Conservation (phyloP, 805 yeast genomes). For the Wickerhamiella cacticola region DNA sequence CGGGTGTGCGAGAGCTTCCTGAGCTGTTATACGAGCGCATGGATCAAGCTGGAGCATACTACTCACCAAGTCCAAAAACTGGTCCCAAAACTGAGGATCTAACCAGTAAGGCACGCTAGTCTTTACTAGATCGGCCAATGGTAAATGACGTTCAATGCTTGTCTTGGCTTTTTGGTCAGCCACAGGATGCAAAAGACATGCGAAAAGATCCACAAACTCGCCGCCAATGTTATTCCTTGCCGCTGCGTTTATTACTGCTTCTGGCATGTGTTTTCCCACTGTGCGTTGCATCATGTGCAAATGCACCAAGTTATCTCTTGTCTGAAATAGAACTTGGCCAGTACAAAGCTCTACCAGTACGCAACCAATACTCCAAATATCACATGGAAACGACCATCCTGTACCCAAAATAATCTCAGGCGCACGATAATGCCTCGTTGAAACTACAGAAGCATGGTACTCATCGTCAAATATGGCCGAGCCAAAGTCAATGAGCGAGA, state of each 20-base stretch:
- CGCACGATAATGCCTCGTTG: conserved; percentile 93
- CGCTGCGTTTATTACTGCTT: conserved; percentile 22
- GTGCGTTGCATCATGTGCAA: conserved; percentile 88
- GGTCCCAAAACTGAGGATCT: conserved; percentile 69
- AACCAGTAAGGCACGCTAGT: conserved; percentile 15
- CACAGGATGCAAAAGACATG: conserved; percentile 15
- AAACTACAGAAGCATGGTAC: conserved; percentile 81
- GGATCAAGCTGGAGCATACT: conserved; percentile 64
- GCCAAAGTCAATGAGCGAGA: conserved; percentile 94
- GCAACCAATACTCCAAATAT: conserved; percentile 94
- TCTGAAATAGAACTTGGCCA: conserved; percentile 89
- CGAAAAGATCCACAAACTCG: conserved; percentile 13
- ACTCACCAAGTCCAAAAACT: conserved; percentile 57
- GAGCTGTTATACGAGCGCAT: conserved; percentile 55
- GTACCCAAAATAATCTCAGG: conserved; percentile 88
- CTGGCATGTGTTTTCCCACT: conserved; percentile 37
- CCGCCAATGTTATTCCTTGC: conserved; percentile 17
- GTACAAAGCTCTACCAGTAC: conserved; percentile 80
- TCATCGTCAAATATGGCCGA: conserved; percentile 89
- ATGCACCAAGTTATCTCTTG: conserved; percentile 91
- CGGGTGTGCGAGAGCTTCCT: conserved; percentile 65
- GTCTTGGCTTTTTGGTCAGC: conserved; percentile 13
- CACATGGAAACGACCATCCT: conserved; percentile 98
- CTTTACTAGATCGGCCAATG: conserved; percentile 17
- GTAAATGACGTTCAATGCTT: conserved; percentile 15